Base-by-base conservation (phyloP, 2,329 filamentous ascomycete species). In the Colletotrichum eleusines region DNA sequence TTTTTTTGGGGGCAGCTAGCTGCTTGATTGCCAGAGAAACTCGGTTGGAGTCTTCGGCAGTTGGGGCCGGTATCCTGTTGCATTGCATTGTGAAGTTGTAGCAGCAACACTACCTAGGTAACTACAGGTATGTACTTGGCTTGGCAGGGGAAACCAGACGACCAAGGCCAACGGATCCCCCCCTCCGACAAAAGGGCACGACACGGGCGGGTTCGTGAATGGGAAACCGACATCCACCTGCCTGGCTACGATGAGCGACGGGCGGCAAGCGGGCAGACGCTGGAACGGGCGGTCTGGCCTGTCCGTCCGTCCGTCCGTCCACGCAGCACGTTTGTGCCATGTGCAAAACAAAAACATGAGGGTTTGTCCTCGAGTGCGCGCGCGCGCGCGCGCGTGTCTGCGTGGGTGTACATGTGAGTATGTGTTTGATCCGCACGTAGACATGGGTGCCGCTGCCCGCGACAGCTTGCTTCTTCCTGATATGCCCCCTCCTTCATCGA, bases 331-430 rank as follows among this genome's bases (percentile, higher is more conserved):
- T 35, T 55, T 33, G 62, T 69, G 42, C 55, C 51, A 64, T 61
- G 48, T 66, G 55, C 67, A 66, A 66, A 57, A 61, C 63, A 57
- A 60, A 44, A 20, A n/a, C 20, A n/a, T n/a, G 18, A n/a, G 42
- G 61, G 59, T 62, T 59, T 58, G 58, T 66, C 42, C 42, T 9
- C 42, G 42, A 44, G 42, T 51, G 7, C 12, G 51, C 20, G 31
- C 23, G 18, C 23, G n/a, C n/a, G 40, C 40, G 40, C 42, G 18
- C 11, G 42, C 5, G 1, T 44, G 42, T n/a, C 18, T 44, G 42
- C 42, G 42, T 44, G 42, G 18, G 40, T 42, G 5, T 42, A 16
- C 40, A 20, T 42, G 40, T 2, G 7, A 31, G 28, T 54, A 40
- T 44, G 23, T 46, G 60, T 68, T 23, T 57, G 26, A 55, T 55